Evolutionary conservation across 768 basidiomycete genomes (phyloP), one percentile per base, ranked within the genome.

Genomic region (Cubamyces sp.): DNA sequence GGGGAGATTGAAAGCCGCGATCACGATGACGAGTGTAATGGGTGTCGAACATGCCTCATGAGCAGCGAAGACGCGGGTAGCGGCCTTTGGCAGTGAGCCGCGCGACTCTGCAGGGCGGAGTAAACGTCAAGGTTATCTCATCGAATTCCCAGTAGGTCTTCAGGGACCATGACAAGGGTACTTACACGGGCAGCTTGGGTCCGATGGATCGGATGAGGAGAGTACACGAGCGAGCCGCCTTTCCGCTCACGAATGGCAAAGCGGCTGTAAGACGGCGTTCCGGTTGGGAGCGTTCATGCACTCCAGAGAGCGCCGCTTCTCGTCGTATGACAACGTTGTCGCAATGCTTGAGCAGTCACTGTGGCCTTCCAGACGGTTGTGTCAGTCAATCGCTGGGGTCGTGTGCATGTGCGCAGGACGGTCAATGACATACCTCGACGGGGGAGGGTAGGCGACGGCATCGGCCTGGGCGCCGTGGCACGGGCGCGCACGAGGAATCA

Each of bases 201-300:
- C 61, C 61, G 61, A 30, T 1, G n/a, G 61, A 57, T 53, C 55
- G 61, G 55, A 57, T 25, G 11, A 39, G 42, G 43, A 55, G n/a
- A 30, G n/a, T 39, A 21, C 54, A 52, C 54, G 18, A 47, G 55
- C 48, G 48, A 57, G 28, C 50, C 49, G 54, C 50, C 50, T 26
- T 39, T 51, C 57, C 57, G 30, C 42, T 18, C 50, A 25, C 49
- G 26, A 21, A 40, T 30, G 47, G 18, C 52, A 30, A 45, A 40
- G 61, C 61, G 61, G 61, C 61, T 51, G 55, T 62, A 62, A 39
- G 45, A 55, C 39, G 61, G 61, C 16, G 30, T 49, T 50, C n/a
- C 40, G 3, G 23, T 51, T 48, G 11, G 25, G 26, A n/a, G 49
- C n/a, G 43, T n/a, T 54, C 34, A 42, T 54, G 30, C 26, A 25